Conservation (phyloP, 2,329 filamentous ascomycete species). For the Chaetoscypha palmicola region DNA sequence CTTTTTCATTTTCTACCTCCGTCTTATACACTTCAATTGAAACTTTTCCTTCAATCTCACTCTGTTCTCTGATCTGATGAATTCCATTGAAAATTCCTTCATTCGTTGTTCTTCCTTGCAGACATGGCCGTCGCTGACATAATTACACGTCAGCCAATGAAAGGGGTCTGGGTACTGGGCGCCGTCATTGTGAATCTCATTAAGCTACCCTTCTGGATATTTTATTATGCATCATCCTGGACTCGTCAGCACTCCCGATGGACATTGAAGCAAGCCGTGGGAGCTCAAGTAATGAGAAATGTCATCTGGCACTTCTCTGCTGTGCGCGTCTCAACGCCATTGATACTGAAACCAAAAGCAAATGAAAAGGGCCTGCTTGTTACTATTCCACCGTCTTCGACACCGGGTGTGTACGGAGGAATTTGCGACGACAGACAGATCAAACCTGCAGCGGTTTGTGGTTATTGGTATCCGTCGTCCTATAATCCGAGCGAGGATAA, state of each 20-base stretch:
- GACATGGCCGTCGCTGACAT: background rate
- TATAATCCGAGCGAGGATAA: background rate
- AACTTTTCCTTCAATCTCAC: too few species aligned
- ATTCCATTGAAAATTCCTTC: too few species aligned
- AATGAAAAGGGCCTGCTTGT: background rate
- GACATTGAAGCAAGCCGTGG: background rate
- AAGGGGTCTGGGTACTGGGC: background rate
- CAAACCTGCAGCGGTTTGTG: background rate
- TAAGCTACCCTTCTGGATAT: background rate
- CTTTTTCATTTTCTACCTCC: too few species aligned
- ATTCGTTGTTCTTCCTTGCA: too few species aligned
- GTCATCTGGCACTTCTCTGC: background rate
- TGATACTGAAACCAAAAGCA: background rate
- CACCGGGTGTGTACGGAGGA: background rate
- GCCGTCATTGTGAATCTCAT: background rate
- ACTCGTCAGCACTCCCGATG: background rate
- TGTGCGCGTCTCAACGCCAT: background rate
- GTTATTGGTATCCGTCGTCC: background rate
- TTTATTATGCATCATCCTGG: background rate
- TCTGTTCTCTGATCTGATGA: too few species aligned
- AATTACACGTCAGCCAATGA: background rate
- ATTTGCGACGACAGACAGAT: background rate
- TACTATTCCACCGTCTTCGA: background rate
- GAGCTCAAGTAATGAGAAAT: background rate
- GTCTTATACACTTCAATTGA: too few species aligned